phyloP scores from a whole-genome alignment of 192 early-diverging fungal genomes.

The Coemansia sp. region DNA sequence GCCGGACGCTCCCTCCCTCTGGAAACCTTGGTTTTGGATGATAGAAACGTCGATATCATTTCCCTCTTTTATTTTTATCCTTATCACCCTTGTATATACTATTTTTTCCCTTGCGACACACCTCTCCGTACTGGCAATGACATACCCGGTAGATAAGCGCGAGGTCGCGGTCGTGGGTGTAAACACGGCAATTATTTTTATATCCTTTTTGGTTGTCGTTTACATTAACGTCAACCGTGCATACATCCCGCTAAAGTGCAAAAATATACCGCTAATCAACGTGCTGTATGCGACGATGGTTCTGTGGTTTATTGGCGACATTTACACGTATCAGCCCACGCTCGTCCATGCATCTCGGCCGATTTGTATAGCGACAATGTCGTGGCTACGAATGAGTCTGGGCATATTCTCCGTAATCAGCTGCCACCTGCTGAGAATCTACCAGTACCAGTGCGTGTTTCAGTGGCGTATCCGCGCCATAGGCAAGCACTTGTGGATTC shows the following conservation, averaged over 20 bases:
- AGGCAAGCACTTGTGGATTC: constrained; percentile 24
- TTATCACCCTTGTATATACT: neutral
- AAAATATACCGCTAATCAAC: constrained; percentile 46
- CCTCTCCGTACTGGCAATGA: neutral
- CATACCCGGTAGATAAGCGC: constrained; percentile 13
- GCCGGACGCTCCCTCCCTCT: neutral
- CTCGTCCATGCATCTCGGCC: constrained; percentile 21
- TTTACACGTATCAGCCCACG: constrained; percentile 38
- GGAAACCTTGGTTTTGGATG: neutral
- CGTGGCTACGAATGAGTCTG: constrained; percentile 45
- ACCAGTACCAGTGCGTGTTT: constrained; percentile 44
- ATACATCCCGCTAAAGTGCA: constrained; percentile 43
- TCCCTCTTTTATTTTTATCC: neutral
- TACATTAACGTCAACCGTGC: constrained; percentile 34
- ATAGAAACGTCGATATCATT: neutral
- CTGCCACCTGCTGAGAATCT: constrained; percentile 36
- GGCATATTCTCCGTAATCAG: constrained; percentile 29
- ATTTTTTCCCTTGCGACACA: neutral
- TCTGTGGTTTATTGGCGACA: constrained; percentile 44
- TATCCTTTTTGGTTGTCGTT: constrained; percentile 13
- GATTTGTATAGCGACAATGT: constrained; percentile 36
- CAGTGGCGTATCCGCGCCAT: constrained; percentile 24
- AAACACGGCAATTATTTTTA: constrained; percentile 22
- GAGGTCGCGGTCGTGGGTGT: constrained; percentile 33
- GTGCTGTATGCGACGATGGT: constrained; percentile 20